Evolutionary conservation across 768 basidiomycete species (phyloP), one percentile per base, ranked within the genome.

Genomic region (Tricholoma matsutake): DNA sequence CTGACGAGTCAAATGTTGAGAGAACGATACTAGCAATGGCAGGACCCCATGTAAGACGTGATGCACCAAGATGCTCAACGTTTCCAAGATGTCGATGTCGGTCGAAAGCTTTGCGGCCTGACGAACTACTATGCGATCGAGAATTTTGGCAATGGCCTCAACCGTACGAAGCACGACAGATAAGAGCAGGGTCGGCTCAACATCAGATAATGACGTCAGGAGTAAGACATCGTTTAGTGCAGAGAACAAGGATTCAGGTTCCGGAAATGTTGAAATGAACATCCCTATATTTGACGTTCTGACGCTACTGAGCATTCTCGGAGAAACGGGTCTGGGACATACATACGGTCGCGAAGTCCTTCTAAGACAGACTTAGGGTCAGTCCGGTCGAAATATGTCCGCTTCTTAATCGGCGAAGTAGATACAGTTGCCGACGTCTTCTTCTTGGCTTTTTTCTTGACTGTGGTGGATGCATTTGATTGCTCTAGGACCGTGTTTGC

Each of bases 161-260:
- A 78, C 59, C 18, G 68, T 64, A 8, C 74, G 76, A 22, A 65
- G 63, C 32, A 72, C 71, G 14, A 67, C 70, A 31, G 74, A 69
- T 18, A 72, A 41, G 32, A 78, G 66, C 6, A 72, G 62, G 3
- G 63, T 64, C 52, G 62, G 57, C 47, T 71, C 70, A 54, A 69
- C 62, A 18, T 63, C 61, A 54, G 71, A 65, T 14, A 71, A 57
- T 31, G 72, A 65, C 22, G 64, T 66, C 32, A 77, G 62, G 54
- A 69, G 72, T 32, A 69, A 61, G 47, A 76, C 72, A 25, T 66
- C 64, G 35, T 75, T 71, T 60, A 78, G 60, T 22, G 65, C 58
- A 32, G 70, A 64, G 54, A 77, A 68, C 18, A 75, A 57, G 35
- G 67, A 69, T 22, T 68, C 60, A 18, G 63, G 54, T 18, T 53